phyloP scores from a whole-genome alignment of 2,329 filamentous ascomycete species.

The Hymenotorrendiella dingleyae region DNA sequence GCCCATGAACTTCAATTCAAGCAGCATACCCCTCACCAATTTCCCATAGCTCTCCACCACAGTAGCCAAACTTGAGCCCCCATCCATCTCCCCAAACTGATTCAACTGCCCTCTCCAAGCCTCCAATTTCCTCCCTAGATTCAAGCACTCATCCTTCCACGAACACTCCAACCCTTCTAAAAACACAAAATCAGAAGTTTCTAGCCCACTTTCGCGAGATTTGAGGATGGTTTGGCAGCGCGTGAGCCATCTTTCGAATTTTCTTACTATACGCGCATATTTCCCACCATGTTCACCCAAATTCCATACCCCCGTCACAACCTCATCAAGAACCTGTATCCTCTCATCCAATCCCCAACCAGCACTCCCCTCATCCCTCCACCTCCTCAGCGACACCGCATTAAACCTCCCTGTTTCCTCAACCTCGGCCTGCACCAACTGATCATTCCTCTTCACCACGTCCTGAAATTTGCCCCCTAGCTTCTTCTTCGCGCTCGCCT shows the following conservation, averaged over 20 bases:
- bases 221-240: conserved; percentile 42
- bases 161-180: conserved; percentile 47
- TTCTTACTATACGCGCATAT: conserved; percentile 47
- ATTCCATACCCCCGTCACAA: conserved; percentile 51
- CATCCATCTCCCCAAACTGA: conserved; percentile 35
- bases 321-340: conserved; percentile 50
- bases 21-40: conserved; percentile 53
- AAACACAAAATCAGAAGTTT: conserved; percentile 39
- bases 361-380: conserved; percentile 34
- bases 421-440: conserved; percentile 34
- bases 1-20: conserved; percentile 57
- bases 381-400: conserved; percentile 45
- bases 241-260: conserved; percentile 56
- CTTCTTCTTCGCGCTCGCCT: conserved; percentile 45
- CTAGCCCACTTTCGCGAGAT: conserved; percentile 34
- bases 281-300: conserved; percentile 50
- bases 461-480: conserved; percentile 41
- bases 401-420: conserved; percentile 47
- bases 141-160: conserved; percentile 55
- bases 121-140: conserved; percentile 48
- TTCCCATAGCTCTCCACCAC: conserved; percentile 43
- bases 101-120: conserved; percentile 45
- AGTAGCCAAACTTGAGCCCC: conserved; percentile 37
- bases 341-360: conserved; percentile 44
- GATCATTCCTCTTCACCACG: conserved; percentile 34